These are phyloP conservation scores for Phytophthora cryptogea DNA, from an alignment of 352 stramenopile genomes.

Conservation along the genomic window DNA sequence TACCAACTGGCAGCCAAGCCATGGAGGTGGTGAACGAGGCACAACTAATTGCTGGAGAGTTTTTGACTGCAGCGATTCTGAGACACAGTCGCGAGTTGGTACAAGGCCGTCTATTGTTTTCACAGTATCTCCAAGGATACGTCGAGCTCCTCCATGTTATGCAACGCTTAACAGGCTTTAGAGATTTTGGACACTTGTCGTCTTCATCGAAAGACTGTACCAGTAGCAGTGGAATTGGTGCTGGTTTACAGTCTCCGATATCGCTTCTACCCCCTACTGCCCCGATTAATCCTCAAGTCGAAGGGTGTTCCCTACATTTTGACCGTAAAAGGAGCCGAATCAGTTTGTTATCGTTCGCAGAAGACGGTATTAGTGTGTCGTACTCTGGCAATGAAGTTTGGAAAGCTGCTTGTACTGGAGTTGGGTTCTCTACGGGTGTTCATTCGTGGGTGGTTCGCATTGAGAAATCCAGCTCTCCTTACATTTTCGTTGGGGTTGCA, in stretches of 20 bases:
- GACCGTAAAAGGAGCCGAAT: conserved; percentile 75
- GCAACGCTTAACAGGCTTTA: neutral
- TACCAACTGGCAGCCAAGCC: neutral
- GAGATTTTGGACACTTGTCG: neutral
- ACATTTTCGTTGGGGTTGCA: conserved; percentile 97
- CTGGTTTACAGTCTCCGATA: neutral
- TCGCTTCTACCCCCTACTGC: conserved; percentile 3
- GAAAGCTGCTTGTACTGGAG: conserved; percentile 82
- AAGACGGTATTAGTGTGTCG: conserved; percentile 63
- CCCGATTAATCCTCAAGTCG: conserved; percentile 1
- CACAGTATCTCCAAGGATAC: conserved; percentile 71
- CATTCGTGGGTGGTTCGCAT: conserved; percentile 90
- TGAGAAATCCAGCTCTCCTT: conserved; percentile 95
- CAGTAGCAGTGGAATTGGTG: neutral
- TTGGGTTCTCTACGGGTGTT: conserved; percentile 72
- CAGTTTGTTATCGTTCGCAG: conserved; percentile 58
- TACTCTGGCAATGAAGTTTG: conserved; percentile 89
- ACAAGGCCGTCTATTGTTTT: conserved; percentile 70
- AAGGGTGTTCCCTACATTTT: conserved; percentile 35
- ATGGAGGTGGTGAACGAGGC: neutral
- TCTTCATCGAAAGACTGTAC: neutral
- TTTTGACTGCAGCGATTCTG: conserved; percentile 54
- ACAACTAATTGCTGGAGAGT: conserved; percentile 32
- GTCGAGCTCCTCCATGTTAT: conserved; percentile 59
- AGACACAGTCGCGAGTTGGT: conserved; percentile 57